Conservation (phyloP, 495 filamentous ascomycete genomes). For the Haplographium delicatum region DNA sequence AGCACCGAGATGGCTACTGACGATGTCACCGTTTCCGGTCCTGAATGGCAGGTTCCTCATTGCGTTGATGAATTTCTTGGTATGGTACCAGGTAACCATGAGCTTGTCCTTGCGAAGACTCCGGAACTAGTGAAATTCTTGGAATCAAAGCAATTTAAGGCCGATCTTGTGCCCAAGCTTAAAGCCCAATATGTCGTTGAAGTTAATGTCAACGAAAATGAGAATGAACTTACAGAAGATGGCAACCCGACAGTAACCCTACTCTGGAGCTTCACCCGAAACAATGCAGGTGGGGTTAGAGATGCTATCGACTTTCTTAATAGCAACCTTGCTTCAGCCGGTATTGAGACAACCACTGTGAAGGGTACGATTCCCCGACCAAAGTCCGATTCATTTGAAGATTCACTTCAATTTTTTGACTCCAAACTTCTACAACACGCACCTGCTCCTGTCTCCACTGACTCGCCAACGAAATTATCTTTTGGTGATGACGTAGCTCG, state of each 20-base stretch:
- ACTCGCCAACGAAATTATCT: constrained; percentile 73
- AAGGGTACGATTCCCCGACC: constrained; percentile 92
- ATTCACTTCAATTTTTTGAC: constrained; percentile 92
- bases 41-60: constrained; percentile 94
- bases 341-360: constrained; percentile 78
- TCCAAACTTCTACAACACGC: constrained; percentile 92
- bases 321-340: constrained; percentile 70
- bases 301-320: constrained; percentile 95
- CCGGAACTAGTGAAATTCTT: constrained; percentile 71
- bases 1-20: constrained; percentile 97
- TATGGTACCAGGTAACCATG: constrained; percentile 95
- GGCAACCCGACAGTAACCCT: constrained; percentile 46
- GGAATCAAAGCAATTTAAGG: constrained; percentile 67
- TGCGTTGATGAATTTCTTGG: constrained; percentile 93
- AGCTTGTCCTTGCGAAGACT: constrained; percentile 75
- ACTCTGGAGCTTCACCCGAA: constrained; percentile 76
- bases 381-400: constrained; percentile 98
- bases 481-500: constrained; percentile 72
- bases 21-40: constrained; percentile 88
- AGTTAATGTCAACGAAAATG: constrained; percentile 57
- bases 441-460: constrained; percentile 69
- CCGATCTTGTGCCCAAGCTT: constrained; percentile 74
- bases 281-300: constrained; percentile 91
- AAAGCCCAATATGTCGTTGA: constrained; percentile 89
- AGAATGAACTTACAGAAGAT: constrained; percentile 48